Base-by-base conservation (phyloP, 371 early-diverging fungal genomes). In the Rhizomucor pusillus region DNA sequence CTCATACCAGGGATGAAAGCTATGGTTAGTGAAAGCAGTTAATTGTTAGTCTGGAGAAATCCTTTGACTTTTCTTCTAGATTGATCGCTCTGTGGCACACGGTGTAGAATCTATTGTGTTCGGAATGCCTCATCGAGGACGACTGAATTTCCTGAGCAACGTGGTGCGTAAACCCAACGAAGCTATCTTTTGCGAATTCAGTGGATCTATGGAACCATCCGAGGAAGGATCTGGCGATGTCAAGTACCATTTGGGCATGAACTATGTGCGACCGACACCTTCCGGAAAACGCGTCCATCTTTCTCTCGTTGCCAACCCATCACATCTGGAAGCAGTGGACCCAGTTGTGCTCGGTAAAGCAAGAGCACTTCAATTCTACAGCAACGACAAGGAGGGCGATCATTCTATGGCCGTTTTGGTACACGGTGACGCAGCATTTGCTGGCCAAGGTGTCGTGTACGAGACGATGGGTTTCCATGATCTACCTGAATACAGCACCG, bases 91-190 rank as follows among this genome's bases (percentile, higher is more conserved):
- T 16, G 95, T 95, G 44, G 95, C 96, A 56, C 82, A 87, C 51
- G 98, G 97, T 29, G 89, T 95, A 58, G 91, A 93, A 67, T 88
- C 90, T 45, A 89, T 97, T 60, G 89, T 95, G 44, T 91, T 98
- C 84, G 97, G 98, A 56, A 98, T 97, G 97, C 93, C 98, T 37
- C 98, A 98, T 75, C 93, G 98, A 75, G 98, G 98, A 56, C 91
- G 98, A 62, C 79, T 98, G 48, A 98, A 98, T 70, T 96, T 98
- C n/a, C 85, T 98, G 46, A 91, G 91, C 63, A 96, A 96, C 73
- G 97, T 98, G 36, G 94, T 97, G 58, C 91, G 96, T 67, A 97
- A 97, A 80, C 97, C 97, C 52, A 91, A 92, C 70, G 95, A 94
- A 72, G 94, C 94, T 29, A 95, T 97, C 66, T 98, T 97, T 74